Conservation (phyloP, 2,329 filamentous ascomycete species). For the Aspergillus brasiliensis region DNA sequence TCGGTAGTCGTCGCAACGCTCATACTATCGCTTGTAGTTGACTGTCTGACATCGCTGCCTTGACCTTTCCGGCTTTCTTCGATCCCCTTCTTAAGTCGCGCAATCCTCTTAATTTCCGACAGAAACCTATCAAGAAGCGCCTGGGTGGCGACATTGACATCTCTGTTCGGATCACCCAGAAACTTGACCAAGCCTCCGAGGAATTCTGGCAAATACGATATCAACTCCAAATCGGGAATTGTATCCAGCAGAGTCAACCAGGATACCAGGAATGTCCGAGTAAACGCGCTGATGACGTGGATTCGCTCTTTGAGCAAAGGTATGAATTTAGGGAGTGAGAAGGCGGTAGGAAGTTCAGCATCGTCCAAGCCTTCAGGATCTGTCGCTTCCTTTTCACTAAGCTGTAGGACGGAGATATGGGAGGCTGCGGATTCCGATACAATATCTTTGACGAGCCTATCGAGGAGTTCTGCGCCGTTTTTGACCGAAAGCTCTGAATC, state of each 20-base stretch:
- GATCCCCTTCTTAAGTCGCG: conserved; percentile 87
- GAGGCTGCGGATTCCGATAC: conserved; percentile 92
- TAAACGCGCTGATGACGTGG: conserved; percentile 91
- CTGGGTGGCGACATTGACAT: conserved; percentile 94
- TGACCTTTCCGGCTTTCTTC: conserved; percentile 75
- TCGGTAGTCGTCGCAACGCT: conserved; percentile 60
- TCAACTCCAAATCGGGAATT: conserved; percentile 93
- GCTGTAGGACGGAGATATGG: conserved; percentile 86
- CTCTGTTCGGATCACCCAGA: conserved; percentile 83
- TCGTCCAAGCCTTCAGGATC: conserved; percentile 43
- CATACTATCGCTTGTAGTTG: conserved; percentile 68
- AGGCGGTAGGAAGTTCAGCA: conserved; percentile 73
- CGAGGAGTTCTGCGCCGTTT: conserved; percentile 92
- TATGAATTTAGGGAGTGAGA: conserved; percentile 88
- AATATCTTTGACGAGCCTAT: conserved; percentile 93
- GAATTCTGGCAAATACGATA: conserved; percentile 89
- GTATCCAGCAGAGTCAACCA: conserved; percentile 96
- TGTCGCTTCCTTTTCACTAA: conserved; percentile 53
- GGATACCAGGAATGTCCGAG: conserved; percentile 88
- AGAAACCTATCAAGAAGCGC: conserved; percentile 86
- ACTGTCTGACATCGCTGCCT: conserved; percentile 69
- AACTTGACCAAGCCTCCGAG: conserved; percentile 88
- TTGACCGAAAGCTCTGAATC: conserved; percentile 97
- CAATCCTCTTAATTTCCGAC: conserved; percentile 90
- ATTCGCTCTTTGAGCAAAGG: conserved; percentile 93